Evolutionary conservation across 2,329 filamentous ascomycete species (phyloP).

Genomic region (Neofusicoccum cordaticola): DNA sequence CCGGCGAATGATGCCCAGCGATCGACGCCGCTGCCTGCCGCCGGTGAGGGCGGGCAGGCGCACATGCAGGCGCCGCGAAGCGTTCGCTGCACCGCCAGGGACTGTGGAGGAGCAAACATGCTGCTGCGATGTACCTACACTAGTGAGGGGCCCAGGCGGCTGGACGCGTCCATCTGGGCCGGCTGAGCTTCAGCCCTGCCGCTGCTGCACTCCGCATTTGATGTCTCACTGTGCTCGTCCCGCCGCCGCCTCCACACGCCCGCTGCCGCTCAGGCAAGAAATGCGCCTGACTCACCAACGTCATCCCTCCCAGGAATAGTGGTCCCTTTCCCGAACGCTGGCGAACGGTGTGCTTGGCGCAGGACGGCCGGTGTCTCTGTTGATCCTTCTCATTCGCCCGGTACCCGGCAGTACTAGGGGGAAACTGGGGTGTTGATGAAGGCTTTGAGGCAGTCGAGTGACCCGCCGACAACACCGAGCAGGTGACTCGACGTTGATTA

Average conservation of each 20-base stretch:
- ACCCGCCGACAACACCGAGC: constrained; percentile 11
- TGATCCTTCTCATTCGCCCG: constrained; percentile 1
- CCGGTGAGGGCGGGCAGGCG: neutral
- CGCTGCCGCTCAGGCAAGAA: neutral
- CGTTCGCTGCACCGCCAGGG: neutral
- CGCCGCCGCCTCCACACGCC: neutral
- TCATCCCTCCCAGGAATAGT: constrained; percentile 1
- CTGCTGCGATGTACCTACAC: neutral
- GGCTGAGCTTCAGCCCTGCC: neutral
- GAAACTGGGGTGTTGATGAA: neutral
- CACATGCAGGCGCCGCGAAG: neutral
- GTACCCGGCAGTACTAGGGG: neutral
- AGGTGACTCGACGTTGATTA: neutral
- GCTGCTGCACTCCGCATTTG: constrained; percentile 1
- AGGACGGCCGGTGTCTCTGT: neutral
- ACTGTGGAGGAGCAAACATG: neutral
- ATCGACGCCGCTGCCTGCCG: neutral
- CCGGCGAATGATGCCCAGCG: neutral
- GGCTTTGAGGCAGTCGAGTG: neutral
- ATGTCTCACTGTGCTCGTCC: neutral
- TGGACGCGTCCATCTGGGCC: neutral
- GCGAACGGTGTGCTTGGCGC: constrained; percentile 5
- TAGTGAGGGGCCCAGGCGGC: neutral
- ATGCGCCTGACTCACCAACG: constrained; percentile 1
- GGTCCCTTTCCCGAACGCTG: neutral